Evolutionary conservation across 192 early-diverging fungal species (phyloP).

Genomic region (Coemansia sp.): DNA sequence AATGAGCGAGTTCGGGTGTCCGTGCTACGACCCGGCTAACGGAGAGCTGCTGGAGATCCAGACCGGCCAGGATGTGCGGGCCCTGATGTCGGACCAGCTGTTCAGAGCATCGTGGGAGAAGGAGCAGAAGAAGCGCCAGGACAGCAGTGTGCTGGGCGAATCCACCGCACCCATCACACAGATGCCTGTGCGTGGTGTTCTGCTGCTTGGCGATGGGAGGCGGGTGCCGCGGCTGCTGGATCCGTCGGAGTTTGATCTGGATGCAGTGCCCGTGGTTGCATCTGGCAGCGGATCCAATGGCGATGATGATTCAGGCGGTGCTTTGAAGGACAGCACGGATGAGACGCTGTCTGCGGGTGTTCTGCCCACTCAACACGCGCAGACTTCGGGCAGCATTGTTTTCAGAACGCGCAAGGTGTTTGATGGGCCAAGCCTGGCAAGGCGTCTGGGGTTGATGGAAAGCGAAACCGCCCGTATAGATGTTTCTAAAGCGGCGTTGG

Average conservation of each 20-base stretch:
- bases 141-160: constrained; percentile 2
- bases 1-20: constrained; percentile 77
- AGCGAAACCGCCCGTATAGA: not conserved
- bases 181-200: constrained; percentile 43
- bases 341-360: not conserved
- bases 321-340: not conserved
- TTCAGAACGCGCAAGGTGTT: constrained; percentile 42
- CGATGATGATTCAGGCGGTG: not conserved
- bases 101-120: constrained; percentile 43
- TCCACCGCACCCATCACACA: constrained; percentile 27
- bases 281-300: not conserved
- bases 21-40: constrained; percentile 87
- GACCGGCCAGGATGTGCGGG: constrained; percentile 67
- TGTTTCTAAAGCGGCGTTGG: constrained; percentile 14
- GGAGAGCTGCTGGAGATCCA: constrained; percentile 72
- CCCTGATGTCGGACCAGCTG: constrained; percentile 50
- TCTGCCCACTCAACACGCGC: not conserved
- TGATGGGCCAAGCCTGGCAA: constrained; percentile 16
- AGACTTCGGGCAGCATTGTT: constrained; percentile 14
- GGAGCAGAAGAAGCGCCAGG: constrained; percentile 32
- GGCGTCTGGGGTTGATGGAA: constrained; percentile 23
- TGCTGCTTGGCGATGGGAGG: constrained; percentile 42
- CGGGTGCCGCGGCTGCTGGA: constrained; percentile 35
- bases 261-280: constrained; percentile 17
- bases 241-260: constrained; percentile 48